phyloP scores from a whole-genome alignment of 306 rosid species.

The Quercus suber region DNA sequence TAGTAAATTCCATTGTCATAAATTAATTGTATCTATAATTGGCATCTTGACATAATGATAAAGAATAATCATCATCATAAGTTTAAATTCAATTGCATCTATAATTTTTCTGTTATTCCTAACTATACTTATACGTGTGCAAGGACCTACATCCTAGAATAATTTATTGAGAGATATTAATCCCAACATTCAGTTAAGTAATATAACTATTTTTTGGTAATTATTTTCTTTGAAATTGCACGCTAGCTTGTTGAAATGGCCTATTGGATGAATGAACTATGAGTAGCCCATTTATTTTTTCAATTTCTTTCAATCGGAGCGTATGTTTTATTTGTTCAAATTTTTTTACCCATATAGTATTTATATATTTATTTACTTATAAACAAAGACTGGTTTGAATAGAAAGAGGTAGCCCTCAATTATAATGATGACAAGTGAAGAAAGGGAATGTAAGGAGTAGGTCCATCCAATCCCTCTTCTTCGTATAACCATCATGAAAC shows the following conservation, averaged over 20 bases:
- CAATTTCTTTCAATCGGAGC: background rate
- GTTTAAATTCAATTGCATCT: too few relatives aligned
- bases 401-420: constrained; percentile 21
- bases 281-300: background rate
- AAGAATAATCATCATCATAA: too few relatives aligned
- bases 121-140: too few relatives aligned
- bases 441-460: constrained; percentile 41
- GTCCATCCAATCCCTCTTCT: constrained; percentile 39
- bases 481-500: constrained; percentile 38
- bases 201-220: background rate
- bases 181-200: background rate
- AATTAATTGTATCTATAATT: too few relatives aligned
- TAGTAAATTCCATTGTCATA: too few relatives aligned
- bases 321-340: background rate
- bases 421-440: constrained; percentile 41
- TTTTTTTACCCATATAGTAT: background rate
- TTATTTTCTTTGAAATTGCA: background rate
- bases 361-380: background rate
- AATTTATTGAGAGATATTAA: too few relatives aligned
- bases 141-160: too few relatives aligned
- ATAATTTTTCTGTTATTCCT: too few relatives aligned
- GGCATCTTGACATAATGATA: too few relatives aligned
- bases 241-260: background rate
- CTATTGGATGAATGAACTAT: background rate
- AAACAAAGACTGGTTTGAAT: constrained; percentile 7